phyloP scores from a whole-genome alignment of 345 rosid genomes.

The Bretschneidera sinensis region DNA sequence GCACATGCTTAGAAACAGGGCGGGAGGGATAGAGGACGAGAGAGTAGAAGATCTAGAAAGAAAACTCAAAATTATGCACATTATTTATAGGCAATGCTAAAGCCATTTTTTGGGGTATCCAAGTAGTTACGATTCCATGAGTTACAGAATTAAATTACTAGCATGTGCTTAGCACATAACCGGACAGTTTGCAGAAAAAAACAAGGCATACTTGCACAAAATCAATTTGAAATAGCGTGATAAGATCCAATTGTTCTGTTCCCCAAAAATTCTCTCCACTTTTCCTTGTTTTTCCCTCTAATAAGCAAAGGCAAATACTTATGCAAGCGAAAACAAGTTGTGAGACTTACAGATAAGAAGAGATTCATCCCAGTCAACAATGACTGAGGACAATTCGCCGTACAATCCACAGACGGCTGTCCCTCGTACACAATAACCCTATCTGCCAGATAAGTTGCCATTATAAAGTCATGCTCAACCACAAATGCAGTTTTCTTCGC shows the following conservation, averaged over 20 bases:
- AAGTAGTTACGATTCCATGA: too few species aligned
- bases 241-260: background rate
- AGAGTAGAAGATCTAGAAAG: too few species aligned
- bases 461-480: constrained; percentile 98
- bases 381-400: constrained; percentile 93
- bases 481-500: constrained; percentile 98
- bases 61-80: too few species aligned
- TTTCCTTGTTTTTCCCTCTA: background rate
- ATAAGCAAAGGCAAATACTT: background rate
- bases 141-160: too few species aligned
- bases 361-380: constrained; percentile 97
- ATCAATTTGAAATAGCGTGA: background rate
- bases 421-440: constrained; percentile 96
- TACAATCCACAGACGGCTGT: constrained; percentile 76
- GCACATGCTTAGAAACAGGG: background rate
- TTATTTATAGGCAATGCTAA: too few species aligned
- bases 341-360: constrained; percentile 77
- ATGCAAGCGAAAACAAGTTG: background rate
- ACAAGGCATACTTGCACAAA: background rate
- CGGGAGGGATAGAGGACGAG: too few species aligned
- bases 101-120: background rate
- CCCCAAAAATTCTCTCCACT: background rate
- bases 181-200: too few species aligned
- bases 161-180: background rate
- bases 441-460: constrained; percentile 95